Conservation (phyloP, 1,284 basidiomycete species). For the Apiotrichum veenhuisii region DNA sequence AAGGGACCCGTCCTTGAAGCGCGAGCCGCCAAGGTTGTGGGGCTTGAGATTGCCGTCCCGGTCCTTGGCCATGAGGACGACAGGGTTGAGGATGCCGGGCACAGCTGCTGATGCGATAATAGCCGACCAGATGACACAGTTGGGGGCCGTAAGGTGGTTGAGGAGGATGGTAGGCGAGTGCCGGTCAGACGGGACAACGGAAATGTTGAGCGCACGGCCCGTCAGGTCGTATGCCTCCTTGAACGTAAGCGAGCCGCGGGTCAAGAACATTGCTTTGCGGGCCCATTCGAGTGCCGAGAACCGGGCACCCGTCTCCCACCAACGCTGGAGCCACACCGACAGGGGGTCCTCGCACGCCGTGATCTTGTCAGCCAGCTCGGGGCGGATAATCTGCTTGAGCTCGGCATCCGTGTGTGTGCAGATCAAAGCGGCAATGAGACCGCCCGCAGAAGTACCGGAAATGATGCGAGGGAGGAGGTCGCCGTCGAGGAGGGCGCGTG, state of each 20-base stretch:
- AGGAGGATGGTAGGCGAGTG: slow-evolving; percentile 95
- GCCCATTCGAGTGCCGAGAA: slow-evolving; percentile 93
- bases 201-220: slow-evolving; percentile 85
- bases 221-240: slow-evolving; percentile 90
- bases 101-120: slow-evolving; percentile 50
- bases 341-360: slow-evolving; percentile 86
- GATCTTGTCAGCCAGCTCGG: slow-evolving; percentile 77
- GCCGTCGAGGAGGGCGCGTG: slow-evolving; percentile 85
- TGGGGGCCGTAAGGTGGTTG: slow-evolving; percentile 93
- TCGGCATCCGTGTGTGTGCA: slow-evolving; percentile 91
- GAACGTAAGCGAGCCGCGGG: slow-evolving; percentile 90
- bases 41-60: slow-evolving; percentile 77
- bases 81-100: slow-evolving; percentile 49
- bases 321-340: slow-evolving; percentile 72
- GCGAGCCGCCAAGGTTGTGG: slow-evolving; percentile 84
- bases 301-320: slow-evolving; percentile 82
- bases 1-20: slow-evolving; percentile 86
- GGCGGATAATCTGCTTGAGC: slow-evolving; percentile 69
- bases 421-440: slow-evolving; percentile 70
- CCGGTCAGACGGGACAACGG: slow-evolving; percentile 89
- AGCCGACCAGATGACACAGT: slow-evolving; percentile 62
- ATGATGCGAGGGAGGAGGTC: slow-evolving; percentile 83
- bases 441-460: slow-evolving; percentile 86
- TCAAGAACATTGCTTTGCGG: slow-evolving; percentile 82
- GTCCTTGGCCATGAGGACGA: slow-evolving; percentile 90